Evolutionary conservation across 2,329 filamentous ascomycete species (phyloP).

Genomic region (Pyrenophora teres): DNA sequence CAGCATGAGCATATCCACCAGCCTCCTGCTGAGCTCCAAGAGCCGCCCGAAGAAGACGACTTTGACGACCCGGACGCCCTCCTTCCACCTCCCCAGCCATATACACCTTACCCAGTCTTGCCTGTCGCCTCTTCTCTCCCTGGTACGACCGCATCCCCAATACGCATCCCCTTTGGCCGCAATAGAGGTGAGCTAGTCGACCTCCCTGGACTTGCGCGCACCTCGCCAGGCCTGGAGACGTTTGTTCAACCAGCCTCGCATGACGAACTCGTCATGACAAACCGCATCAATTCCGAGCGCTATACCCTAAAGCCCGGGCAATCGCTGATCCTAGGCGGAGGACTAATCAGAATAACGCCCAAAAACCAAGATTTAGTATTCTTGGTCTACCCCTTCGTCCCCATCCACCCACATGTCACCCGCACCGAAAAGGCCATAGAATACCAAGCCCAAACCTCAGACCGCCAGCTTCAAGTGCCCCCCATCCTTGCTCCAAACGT

Average conservation of each 20-base stretch:
- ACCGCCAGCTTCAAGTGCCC: slow-evolving; percentile 64
- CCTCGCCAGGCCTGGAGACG: slow-evolving; percentile 64
- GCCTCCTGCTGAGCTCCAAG: slow-evolving; percentile 25
- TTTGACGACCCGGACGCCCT: slow-evolving; percentile 53
- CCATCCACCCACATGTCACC: slow-evolving; percentile 76
- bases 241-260: slow-evolving; percentile 71
- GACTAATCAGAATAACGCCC: slow-evolving; percentile 86
- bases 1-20: slow-evolving; percentile 26
- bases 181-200: slow-evolving; percentile 91
- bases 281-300: slow-evolving; percentile 74
- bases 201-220: slow-evolving; percentile 80
- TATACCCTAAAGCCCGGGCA: slow-evolving; percentile 73
- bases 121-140: slow-evolving; percentile 84
- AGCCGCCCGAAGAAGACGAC: slow-evolving; percentile 30
- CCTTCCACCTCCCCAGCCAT: slow-evolving; percentile 75
- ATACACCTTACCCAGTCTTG: slow-evolving; percentile 79
- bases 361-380: slow-evolving; percentile 67
- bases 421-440: slow-evolving; percentile 77
- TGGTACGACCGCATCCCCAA: slow-evolving; percentile 93
- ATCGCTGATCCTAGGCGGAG: slow-evolving; percentile 78
- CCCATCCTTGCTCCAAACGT: slow-evolving; percentile 60
- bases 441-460: slow-evolving; percentile 63
- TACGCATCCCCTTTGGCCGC: slow-evolving; percentile 85
- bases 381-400: slow-evolving; percentile 84
- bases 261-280: slow-evolving; percentile 75